A percentile compares a stretch with the other conserved stretches of the same genome.
These are phyloP conservation scores for Aciculoconidium aculeatum DNA, from an alignment of 805 yeast species.

Conservation along the genomic window DNA sequence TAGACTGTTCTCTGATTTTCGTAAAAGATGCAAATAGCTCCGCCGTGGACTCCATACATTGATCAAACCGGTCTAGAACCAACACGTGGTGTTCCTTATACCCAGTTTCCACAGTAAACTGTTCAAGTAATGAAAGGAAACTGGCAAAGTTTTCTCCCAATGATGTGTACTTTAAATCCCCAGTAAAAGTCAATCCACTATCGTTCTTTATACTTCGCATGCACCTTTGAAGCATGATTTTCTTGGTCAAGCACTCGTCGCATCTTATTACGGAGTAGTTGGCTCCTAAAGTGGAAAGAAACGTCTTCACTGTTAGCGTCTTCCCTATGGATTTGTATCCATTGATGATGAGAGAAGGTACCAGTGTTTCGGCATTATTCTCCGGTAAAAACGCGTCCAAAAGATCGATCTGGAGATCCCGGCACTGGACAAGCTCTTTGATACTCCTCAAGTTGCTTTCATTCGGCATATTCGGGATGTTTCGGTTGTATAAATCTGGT, in stretches of 20 bases:
- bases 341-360: slow-evolving; percentile 38
- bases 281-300: slow-evolving; percentile 22
- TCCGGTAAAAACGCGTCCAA: slow-evolving; percentile 29
- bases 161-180: slow-evolving; percentile 16
- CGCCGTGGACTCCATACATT: slow-evolving; percentile 37
- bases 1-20: slow-evolving; percentile 38
- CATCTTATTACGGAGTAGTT: slow-evolving; percentile 32
- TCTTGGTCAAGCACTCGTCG: slow-evolving; percentile 39
- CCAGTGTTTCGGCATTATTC: slow-evolving; percentile 17
- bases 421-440: slow-evolving; percentile 16
- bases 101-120: slow-evolving; percentile 23
- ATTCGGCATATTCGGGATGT: too few relatives aligned
- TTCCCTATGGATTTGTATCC: slow-evolving; percentile 49
- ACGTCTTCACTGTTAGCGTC: slow-evolving; percentile 30
- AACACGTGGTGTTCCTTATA: slow-evolving; percentile 35
- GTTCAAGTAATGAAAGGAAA: slow-evolving; percentile 37
- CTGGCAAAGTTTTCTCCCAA: slow-evolving; percentile 37
- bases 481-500: too few relatives aligned
- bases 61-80: slow-evolving; percentile 45
- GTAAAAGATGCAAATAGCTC: slow-evolving; percentile 36
- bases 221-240: slow-evolving; percentile 37
- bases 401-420: slow-evolving; percentile 31
- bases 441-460: slow-evolving; percentile 1
- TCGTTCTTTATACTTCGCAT: slow-evolving; percentile 32
- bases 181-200: slow-evolving; percentile 19